Percentiles rank a stretch among this genome's conserved stretches.
phyloP scores from a whole-genome alignment of 306 rosid species.

The Quercus rubra region DNA sequence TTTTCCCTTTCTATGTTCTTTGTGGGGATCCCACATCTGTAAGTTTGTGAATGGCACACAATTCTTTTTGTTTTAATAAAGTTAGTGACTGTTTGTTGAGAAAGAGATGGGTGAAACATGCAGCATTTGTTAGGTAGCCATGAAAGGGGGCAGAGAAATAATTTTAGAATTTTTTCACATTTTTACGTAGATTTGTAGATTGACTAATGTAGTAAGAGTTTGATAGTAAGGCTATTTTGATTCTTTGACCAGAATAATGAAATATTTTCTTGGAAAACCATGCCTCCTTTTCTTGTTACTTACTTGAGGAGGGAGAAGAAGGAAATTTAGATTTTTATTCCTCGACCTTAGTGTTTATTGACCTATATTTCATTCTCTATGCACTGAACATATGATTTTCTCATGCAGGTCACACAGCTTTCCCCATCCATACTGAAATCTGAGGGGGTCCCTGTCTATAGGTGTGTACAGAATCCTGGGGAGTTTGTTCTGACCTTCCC shows the following conservation, averaged over 20 bases:
- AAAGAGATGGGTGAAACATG: slow-evolving; percentile 1
- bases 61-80: not conserved
- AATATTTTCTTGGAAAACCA: too few relatives aligned
- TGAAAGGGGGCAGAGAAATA: slow-evolving; percentile 11
- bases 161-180: not conserved
- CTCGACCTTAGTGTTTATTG: too few relatives aligned
- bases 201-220: too few relatives aligned
- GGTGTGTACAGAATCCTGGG: slow-evolving; percentile 94
- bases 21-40: not conserved
- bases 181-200: too few relatives aligned
- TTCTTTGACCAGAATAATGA: too few relatives aligned
- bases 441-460: slow-evolving; percentile 94
- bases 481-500: slow-evolving; percentile 98
- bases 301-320: too few relatives aligned
- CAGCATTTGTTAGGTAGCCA: slow-evolving; percentile 4
- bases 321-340: too few relatives aligned
- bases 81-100: not conserved
- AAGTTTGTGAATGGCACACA: not conserved
- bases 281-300: too few relatives aligned
- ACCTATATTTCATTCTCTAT: not conserved
- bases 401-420: slow-evolving; percentile 89
- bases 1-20: not conserved
- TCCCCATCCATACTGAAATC: slow-evolving; percentile 88
- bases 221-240: too few relatives aligned
- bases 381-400: slow-evolving; percentile 23